Conservation (phyloP, 2,329 filamentous ascomycete species). For the Pseudocercospora cruenta region DNA sequence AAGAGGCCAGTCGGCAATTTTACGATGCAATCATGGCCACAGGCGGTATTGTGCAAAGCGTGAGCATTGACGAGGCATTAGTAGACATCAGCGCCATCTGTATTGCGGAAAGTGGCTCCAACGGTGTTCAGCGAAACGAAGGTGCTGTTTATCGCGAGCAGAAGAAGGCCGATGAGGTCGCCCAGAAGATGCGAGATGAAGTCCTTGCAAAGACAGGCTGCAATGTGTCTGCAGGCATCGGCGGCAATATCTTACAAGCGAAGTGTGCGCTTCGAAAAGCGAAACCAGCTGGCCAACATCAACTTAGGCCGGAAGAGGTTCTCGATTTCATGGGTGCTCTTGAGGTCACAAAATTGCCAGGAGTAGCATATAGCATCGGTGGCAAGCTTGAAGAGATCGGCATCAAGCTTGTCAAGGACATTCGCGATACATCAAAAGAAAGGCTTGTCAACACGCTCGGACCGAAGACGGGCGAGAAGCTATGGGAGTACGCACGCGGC, state of each 20-base stretch:
- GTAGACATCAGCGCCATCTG: conserved; percentile 79
- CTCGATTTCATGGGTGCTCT: conserved; percentile 76
- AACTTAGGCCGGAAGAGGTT: conserved; percentile 80
- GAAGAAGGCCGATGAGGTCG: conserved; percentile 73
- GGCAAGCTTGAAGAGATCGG: conserved; percentile 87
- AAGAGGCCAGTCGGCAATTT: conserved; percentile 84
- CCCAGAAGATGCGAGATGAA: conserved; percentile 65
- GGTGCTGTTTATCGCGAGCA: conserved; percentile 77
- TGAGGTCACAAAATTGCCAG: conserved; percentile 79
- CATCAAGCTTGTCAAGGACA: conserved; percentile 79
- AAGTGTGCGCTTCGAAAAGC: conserved; percentile 89
- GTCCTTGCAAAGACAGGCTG: conserved; percentile 79
- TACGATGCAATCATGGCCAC: conserved; percentile 81
- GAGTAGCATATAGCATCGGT: conserved; percentile 88
- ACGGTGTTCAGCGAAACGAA: conserved; percentile 67
- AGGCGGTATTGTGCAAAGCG: conserved; percentile 86
- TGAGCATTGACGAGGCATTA: conserved; percentile 94
- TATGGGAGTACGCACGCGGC: conserved; percentile 88
- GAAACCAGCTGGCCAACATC: conserved; percentile 91
- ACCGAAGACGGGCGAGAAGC: conserved; percentile 87
- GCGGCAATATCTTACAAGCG: conserved; percentile 84
- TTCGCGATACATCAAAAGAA: conserved; percentile 77
- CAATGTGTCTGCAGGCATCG: conserved; percentile 89
- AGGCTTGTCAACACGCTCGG: conserved; percentile 73
- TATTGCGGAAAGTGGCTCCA: conserved; percentile 65